Evolutionary conservation across 805 yeast species (phyloP), one percentile per base, ranked within the genome.

Genomic region (Candida parachauliodes): DNA sequence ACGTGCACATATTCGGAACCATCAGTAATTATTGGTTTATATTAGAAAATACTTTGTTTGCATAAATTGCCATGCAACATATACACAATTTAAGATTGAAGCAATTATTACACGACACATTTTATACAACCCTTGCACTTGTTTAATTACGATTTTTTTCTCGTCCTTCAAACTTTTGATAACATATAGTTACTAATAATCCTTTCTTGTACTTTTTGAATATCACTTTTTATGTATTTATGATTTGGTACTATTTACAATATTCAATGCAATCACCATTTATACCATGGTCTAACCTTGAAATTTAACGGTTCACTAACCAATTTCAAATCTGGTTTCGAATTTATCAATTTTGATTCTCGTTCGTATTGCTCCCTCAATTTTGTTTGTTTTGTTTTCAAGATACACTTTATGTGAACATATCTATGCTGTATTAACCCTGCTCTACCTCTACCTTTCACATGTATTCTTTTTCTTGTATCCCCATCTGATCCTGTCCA

Each of bases 401-500:
- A 68, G 41, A 91, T 72, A 31, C 86, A 85, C 64, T 83, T 79
- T 22, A 89, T 78, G 60, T 91, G 95, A 36, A 88, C 80, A 57
- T 76, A 83, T 43, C 84, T 79, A 53, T 86, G 93, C 22, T 71
- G 74, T 35, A 84, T 74, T 40, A 85, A 62, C 56, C 98, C 98
- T 15, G 76, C 71, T 60, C 96, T 78, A 46, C 96, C 96, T 67
- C 98, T 80, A 46, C 93, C 96, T 66, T 88, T 88, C 55, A 74
- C 72, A 50, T 91, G 96, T 8, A 79, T 60, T 57, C 93, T 75
- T 58, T 77, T 81, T 20, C 55, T 51, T 81, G 83, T 79, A 36
- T 62, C 54, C 15, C 95, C 96, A 59, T 91, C 98, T 40, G 88
- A 80, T 28, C 96, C 97, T 19, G 80, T 80, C 97, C 97, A 91